phyloP scores from a whole-genome alignment of 1,139 yeast species.

The Cylindricascospora bacillispora region DNA sequence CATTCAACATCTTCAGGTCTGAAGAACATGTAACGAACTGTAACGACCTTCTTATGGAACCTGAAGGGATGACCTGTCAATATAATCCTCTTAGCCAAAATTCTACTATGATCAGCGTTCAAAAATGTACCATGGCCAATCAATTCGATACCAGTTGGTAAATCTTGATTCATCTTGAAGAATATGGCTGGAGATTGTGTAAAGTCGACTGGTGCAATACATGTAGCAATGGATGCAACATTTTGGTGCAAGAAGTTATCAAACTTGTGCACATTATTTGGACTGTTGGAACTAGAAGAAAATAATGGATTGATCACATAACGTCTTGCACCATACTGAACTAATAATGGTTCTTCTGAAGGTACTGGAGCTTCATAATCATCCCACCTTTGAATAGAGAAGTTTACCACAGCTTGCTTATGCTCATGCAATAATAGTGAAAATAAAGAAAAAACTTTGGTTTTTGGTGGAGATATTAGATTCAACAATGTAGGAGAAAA shows the following conservation, averaged over 20 bases:
- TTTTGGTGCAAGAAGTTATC: slow-evolving; percentile 80
- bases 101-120: slow-evolving; percentile 74
- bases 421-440: slow-evolving; percentile 79
- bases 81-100: slow-evolving; percentile 76
- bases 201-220: slow-evolving; percentile 81
- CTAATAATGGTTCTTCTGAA: slow-evolving; percentile 63
- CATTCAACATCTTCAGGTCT: slow-evolving; percentile 77
- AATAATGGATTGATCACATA: slow-evolving; percentile 74
- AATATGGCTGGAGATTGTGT: slow-evolving; percentile 72
- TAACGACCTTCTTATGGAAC: slow-evolving; percentile 84
- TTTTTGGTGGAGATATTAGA: slow-evolving; percentile 29
- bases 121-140: slow-evolving; percentile 86
- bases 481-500: slow-evolving; percentile 45
- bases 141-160: slow-evolving; percentile 42
- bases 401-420: slow-evolving; percentile 69
- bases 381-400: slow-evolving; percentile 78
- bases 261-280: slow-evolving; percentile 79
- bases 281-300: slow-evolving; percentile 63
- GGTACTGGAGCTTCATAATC: slow-evolving; percentile 76
- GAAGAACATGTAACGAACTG: slow-evolving; percentile 96
- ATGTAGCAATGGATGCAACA: slow-evolving; percentile 64
- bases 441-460: slow-evolving; percentile 48
- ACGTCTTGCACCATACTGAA: slow-evolving; percentile 90
- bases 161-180: slow-evolving; percentile 36
- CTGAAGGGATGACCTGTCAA: slow-evolving; percentile 92